These are phyloP conservation scores for Xylariales sp. DNA, from an alignment of 2,329 filamentous ascomycete genomes.

Conservation along the genomic window DNA sequence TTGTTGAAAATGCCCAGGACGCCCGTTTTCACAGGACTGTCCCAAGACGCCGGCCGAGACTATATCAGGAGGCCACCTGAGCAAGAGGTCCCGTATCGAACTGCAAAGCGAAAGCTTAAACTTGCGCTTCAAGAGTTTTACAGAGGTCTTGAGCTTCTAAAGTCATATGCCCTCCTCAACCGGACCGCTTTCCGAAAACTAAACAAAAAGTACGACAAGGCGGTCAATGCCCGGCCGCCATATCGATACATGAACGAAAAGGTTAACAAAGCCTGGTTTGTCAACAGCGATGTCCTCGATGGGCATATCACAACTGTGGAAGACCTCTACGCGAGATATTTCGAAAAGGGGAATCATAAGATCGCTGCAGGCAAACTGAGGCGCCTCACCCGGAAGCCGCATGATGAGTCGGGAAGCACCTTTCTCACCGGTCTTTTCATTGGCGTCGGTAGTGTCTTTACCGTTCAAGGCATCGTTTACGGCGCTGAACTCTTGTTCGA, in stretches of 20 bases:
- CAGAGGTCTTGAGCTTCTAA: slow-evolving; percentile 83
- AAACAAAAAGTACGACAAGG: slow-evolving; percentile 98
- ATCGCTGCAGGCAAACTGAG: slow-evolving; percentile 84
- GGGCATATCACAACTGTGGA: slow-evolving; percentile 76
- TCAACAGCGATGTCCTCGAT: slow-evolving; percentile 81
- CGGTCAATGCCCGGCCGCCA: slow-evolving; percentile 70
- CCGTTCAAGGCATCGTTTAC: slow-evolving; percentile 61
- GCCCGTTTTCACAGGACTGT: slow-evolving; percentile 31
- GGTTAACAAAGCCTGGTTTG: slow-evolving; percentile 87
- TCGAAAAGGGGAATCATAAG: slow-evolving; percentile 90
- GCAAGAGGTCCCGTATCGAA: slow-evolving; percentile 73
- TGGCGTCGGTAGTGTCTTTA: slow-evolving; percentile 63
- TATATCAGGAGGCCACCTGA: slow-evolving; percentile 46
- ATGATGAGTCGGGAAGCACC: slow-evolving; percentile 51
- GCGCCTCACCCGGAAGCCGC: slow-evolving; percentile 57
- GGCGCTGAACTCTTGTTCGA: slow-evolving; percentile 49
- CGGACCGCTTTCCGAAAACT: slow-evolving; percentile 93
- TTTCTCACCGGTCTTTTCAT: slow-evolving; percentile 63
- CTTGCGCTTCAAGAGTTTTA: slow-evolving; percentile 90
- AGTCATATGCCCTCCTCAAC: slow-evolving; percentile 86
- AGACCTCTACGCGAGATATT: slow-evolving; percentile 90
- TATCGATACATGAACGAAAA: slow-evolving; percentile 86
- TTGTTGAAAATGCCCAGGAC: slow-evolving; percentile 51
- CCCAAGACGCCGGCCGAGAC: slow-evolving; percentile 34
- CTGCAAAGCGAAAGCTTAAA: slow-evolving; percentile 89